Evolutionary conservation across 768 basidiomycete genomes (phyloP).

Genomic region (Mycena vitilis): DNA sequence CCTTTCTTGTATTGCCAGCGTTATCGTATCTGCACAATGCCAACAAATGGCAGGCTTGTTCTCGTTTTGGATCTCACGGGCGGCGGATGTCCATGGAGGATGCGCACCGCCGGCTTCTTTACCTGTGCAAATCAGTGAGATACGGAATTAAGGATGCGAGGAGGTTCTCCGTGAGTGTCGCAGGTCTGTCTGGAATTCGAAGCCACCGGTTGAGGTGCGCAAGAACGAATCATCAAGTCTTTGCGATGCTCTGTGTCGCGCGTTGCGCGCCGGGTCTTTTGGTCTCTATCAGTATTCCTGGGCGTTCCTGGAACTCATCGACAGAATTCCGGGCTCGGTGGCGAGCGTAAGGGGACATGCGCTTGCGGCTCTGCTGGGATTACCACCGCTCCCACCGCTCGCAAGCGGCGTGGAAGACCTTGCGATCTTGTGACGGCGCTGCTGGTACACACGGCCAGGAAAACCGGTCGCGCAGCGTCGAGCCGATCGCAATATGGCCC

Average conservation of each 20-base stretch:
- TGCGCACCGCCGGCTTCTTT: not conserved
- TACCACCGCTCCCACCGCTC: constrained; percentile 65
- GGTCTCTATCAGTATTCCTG: not conserved
- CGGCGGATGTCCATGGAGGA: not conserved
- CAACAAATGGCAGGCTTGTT: not conserved
- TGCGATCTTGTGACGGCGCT: constrained; percentile 60
- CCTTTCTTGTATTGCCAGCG: constrained; percentile 18
- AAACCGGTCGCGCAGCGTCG: constrained; percentile 60
- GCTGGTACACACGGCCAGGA: constrained; percentile 58
- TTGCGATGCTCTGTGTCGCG: no score
- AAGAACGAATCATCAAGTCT: no score
- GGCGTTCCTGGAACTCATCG: constrained; percentile 15
- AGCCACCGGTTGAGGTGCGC: not conserved
- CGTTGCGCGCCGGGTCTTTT: not conserved
- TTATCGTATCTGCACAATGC: constrained; percentile 16
- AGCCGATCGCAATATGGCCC: constrained; percentile 64
- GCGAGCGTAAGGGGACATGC: constrained; percentile 23
- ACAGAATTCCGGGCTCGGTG: constrained; percentile 29
- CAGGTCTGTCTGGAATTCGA: constrained; percentile 8
- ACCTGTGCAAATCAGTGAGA: not conserved
- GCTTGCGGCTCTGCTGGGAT: constrained; percentile 43
- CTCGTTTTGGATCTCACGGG: not conserved
- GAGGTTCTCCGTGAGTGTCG: no score
- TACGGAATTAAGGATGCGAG: not conserved
- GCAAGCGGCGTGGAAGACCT: constrained; percentile 68